Conservation (phyloP, 106 monocot species). For the Dendrobium chrysotoxum region DNA sequence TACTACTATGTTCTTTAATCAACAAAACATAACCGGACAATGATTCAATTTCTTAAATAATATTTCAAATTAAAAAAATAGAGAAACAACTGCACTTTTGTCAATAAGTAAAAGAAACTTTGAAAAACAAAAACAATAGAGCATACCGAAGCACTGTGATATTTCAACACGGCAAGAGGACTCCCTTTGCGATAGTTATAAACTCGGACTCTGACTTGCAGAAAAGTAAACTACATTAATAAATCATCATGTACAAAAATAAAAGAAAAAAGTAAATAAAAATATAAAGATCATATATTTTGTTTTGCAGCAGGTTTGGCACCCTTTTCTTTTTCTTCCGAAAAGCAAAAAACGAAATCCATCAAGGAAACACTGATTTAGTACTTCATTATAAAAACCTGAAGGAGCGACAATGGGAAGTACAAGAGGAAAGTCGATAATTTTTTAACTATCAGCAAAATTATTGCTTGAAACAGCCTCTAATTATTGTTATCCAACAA, state of each 20-base stretch:
- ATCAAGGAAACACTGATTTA: not conserved
- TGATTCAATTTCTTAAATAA: not conserved
- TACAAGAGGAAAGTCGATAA: too few species aligned
- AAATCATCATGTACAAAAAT: not conserved
- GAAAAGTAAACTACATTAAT: not conserved
- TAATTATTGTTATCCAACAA: too few species aligned
- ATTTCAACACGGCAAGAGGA: constrained; percentile 82
- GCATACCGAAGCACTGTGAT: constrained; percentile 85
- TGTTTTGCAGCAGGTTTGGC: not conserved
- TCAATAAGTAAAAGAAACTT: not conserved
- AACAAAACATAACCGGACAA: not conserved
- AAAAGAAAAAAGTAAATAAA: not conserved
- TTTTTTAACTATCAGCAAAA: too few species aligned
- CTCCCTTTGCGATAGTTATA: constrained; percentile 88
- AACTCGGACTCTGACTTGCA: constrained; percentile 57
- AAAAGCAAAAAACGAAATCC: not conserved
- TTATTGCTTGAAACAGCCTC: too few species aligned
- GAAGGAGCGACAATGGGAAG: too few species aligned
- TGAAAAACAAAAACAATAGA: not conserved
- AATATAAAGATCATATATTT: not conserved
- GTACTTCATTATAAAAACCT: not conserved
- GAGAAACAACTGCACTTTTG: not conserved
- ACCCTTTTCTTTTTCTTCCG: not conserved
- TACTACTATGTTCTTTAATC: not conserved
- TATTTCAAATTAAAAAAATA: not conserved